These are phyloP conservation scores for Amborella trichopoda DNA, from an alignment of 164 flowering plant genomes.

Conservation along the genomic window DNA sequence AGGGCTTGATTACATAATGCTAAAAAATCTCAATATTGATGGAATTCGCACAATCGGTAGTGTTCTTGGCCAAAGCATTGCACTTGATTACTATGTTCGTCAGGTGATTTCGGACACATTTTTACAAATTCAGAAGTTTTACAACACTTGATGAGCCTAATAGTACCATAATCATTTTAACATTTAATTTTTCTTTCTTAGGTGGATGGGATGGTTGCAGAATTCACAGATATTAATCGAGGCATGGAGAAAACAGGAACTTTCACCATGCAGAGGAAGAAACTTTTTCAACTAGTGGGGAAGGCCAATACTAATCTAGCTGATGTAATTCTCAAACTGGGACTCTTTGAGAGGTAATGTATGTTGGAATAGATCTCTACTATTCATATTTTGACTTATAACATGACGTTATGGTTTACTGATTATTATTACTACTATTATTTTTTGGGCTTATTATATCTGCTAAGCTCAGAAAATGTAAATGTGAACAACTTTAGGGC, in stretches of 20 bases:
- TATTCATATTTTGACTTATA: no score
- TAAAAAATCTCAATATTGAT: slow-evolving; percentile 75
- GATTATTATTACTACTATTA: no score
- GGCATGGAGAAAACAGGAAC: slow-evolving; percentile 95
- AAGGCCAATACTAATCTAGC: slow-evolving; percentile 94
- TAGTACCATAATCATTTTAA: not conserved
- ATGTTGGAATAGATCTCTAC: no score
- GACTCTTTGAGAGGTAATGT: slow-evolving; percentile 86
- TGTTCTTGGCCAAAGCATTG: slow-evolving; percentile 98
- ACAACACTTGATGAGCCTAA: not conserved
- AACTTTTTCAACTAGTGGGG: slow-evolving; percentile 85
- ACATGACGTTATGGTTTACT: no score
- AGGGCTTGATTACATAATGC: slow-evolving; percentile 76
- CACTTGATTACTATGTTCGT: slow-evolving; percentile 91
- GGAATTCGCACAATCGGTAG: slow-evolving; percentile 92
- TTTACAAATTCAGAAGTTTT: not conserved
- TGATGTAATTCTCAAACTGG: slow-evolving; percentile 92
- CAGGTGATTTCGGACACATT: slow-evolving; percentile 34
- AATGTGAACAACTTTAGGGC: no score
- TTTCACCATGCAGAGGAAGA: slow-evolving; percentile 85
- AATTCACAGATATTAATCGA: slow-evolving; percentile 90
- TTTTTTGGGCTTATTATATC: no score
- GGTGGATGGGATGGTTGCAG: slow-evolving; percentile 99
- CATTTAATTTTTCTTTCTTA: slow-evolving; percentile 9
- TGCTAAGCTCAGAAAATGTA: no score